A percentile compares a stretch with the other conserved stretches of the same genome.
These are phyloP conservation scores for Mycena haematopus DNA, from an alignment of 768 basidiomycete genomes.

Conservation along the genomic window DNA sequence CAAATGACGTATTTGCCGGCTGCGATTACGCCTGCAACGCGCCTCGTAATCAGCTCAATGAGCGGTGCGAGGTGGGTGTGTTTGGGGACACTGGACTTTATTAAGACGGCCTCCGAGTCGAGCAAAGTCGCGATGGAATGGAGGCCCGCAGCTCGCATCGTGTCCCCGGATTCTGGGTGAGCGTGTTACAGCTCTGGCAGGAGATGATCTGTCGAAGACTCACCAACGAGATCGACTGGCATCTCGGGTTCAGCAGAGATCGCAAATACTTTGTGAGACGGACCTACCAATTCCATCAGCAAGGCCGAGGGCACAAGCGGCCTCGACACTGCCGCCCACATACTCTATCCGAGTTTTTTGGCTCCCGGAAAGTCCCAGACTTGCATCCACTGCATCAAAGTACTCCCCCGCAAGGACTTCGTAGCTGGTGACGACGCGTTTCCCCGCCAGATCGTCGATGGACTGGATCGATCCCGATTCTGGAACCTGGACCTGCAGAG, in stretches of 20 bases:
- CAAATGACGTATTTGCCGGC: slow-evolving; percentile 87
- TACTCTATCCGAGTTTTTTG: slow-evolving; percentile 87
- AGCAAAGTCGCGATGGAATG: slow-evolving; percentile 92
- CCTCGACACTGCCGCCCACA: slow-evolving; percentile 97
- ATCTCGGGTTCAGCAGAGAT: not conserved
- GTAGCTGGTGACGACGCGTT: slow-evolving; percentile 94
- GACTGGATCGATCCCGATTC: slow-evolving; percentile 71
- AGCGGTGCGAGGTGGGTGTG: slow-evolving; percentile 67
- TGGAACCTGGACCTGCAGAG: slow-evolving; percentile 90
- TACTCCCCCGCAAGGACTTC: slow-evolving; percentile 85
- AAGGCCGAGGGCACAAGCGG: slow-evolving; percentile 93
- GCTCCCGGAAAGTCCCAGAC: slow-evolving; percentile 52
- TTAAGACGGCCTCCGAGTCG: slow-evolving; percentile 88
- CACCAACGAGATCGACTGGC: slow-evolving; percentile 93
- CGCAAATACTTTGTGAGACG: slow-evolving; percentile 1
- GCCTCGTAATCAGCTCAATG: slow-evolving; percentile 80
- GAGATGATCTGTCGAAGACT: slow-evolving; percentile 36
- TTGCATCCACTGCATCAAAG: slow-evolving; percentile 67
- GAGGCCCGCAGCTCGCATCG: slow-evolving; percentile 97
- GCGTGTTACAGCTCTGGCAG: not conserved
- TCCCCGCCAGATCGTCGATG: slow-evolving; percentile 84
- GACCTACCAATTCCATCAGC: slow-evolving; percentile 93
- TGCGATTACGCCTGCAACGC: slow-evolving; percentile 92
- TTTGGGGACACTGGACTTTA: slow-evolving; percentile 74
- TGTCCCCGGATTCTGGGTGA: slow-evolving; percentile 91